Evolutionary conservation across 2,329 filamentous ascomycete species (phyloP).

Genomic region (Penicillium crustosum): DNA sequence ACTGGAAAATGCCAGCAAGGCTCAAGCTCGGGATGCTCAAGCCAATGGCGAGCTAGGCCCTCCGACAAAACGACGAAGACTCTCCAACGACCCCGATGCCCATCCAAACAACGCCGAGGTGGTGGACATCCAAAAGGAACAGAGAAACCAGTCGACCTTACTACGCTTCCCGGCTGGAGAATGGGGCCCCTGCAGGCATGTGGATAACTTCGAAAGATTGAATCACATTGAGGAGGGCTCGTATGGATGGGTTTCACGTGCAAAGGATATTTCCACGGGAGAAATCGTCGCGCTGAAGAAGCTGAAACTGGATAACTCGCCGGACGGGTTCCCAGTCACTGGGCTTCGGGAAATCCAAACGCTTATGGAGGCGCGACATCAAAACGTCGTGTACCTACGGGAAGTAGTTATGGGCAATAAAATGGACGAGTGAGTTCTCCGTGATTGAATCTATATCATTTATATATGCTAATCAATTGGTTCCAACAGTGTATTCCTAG

Average conservation of each 20-base stretch:
- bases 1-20: constrained; percentile 53
- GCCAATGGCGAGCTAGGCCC: constrained; percentile 37
- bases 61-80: constrained; percentile 61
- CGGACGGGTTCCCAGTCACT: constrained; percentile 87
- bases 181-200: constrained; percentile 73
- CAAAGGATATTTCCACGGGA: constrained; percentile 69
- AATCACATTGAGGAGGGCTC: constrained; percentile 98
- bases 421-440: constrained; percentile 54
- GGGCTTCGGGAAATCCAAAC: constrained; percentile 93
- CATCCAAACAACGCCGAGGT: constrained; percentile 29
- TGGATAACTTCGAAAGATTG: constrained; percentile 85
- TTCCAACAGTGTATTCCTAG: constrained; percentile 72
- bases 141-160: constrained; percentile 54
- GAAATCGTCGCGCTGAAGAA: constrained; percentile 89
- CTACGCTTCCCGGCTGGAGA: constrained; percentile 68
- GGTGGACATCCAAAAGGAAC: constrained; percentile 15
- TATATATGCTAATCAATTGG: neutral
- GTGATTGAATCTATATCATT: neutral
- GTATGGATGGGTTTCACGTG: constrained; percentile 91
- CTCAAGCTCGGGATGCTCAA: constrained; percentile 34
- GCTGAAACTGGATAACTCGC: constrained; percentile 78
- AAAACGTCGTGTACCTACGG: constrained; percentile 76
- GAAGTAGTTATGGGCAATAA: constrained; percentile 79
- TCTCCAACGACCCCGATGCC: constrained; percentile 52
- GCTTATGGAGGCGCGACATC: constrained; percentile 73